Evolutionary conservation across 148 eudicot species (phyloP).

Genomic region (Chenopodium suecicum): DNA sequence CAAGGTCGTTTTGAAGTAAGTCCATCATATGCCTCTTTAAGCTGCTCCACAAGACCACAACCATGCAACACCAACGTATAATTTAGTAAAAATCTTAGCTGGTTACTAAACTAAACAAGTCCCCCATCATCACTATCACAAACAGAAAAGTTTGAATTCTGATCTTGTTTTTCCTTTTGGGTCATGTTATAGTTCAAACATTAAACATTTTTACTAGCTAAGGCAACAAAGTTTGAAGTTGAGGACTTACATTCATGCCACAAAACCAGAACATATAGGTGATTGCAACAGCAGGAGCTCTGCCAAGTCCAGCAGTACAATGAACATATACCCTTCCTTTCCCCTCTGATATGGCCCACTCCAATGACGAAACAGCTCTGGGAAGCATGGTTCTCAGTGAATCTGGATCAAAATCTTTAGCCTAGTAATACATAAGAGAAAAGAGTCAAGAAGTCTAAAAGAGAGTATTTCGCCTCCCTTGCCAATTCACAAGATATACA

Average conservation of each 20-base stretch:
- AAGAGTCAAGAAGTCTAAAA: constrained; percentile 3
- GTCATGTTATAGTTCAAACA: background rate
- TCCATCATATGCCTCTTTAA: constrained; percentile 55
- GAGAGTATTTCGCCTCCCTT: background rate
- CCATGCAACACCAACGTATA: background rate
- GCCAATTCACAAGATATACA: background rate
- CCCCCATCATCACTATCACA: background rate
- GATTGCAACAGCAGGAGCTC: constrained; percentile 95
- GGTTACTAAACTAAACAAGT: too few relatives aligned
- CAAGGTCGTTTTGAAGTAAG: constrained; percentile 83
- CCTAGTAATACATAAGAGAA: constrained; percentile 38
- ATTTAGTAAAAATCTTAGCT: background rate
- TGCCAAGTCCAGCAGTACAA: constrained; percentile 95
- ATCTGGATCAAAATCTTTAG: constrained; percentile 87
- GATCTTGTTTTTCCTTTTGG: background rate
- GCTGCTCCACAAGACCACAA: constrained; percentile 35
- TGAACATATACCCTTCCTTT: constrained; percentile 86
- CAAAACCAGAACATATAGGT: constrained; percentile 96
- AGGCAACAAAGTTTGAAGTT: background rate
- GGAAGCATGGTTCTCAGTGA: constrained; percentile 78
- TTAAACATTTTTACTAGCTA: background rate
- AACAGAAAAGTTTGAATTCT: background rate
- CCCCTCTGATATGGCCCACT: constrained; percentile 80
- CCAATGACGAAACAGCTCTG: constrained; percentile 78
- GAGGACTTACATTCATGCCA: constrained; percentile 69